phyloP scores from a whole-genome alignment of 257 asterid species.

The Solanum dulcamara region DNA sequence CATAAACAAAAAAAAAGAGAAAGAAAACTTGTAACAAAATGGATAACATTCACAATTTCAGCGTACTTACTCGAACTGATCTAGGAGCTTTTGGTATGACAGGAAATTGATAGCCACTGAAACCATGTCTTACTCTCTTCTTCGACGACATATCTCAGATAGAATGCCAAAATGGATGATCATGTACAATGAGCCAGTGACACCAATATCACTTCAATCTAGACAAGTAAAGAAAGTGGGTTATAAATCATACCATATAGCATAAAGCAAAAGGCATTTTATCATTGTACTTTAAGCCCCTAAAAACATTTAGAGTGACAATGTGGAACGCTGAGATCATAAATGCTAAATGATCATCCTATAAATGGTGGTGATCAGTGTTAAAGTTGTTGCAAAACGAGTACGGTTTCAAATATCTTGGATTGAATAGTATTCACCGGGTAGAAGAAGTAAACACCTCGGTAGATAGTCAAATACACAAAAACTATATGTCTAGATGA shows the following conservation, averaged over 20 bases:
- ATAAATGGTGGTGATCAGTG: not conserved
- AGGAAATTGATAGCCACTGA: slow-evolving; percentile 33
- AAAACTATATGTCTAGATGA: not conserved
- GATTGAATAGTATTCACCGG: not conserved
- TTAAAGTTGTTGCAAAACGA: not conserved
- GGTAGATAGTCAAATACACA: no score
- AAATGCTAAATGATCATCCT: not conserved
- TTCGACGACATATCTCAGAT: slow-evolving; percentile 49
- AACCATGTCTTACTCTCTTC: slow-evolving; percentile 38
- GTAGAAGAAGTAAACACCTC: not conserved
- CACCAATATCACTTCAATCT: not conserved
- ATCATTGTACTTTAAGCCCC: not conserved
- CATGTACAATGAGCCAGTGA: not conserved
- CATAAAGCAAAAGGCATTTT: not conserved
- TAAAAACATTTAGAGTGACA: not conserved
- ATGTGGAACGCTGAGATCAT: not conserved
- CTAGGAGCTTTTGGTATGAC: slow-evolving; percentile 67
- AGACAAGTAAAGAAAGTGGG: not conserved
- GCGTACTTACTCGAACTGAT: slow-evolving; percentile 46
- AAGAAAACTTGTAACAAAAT: not conserved
- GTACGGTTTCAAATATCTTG: not conserved
- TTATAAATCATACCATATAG: not conserved
- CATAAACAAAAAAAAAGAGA: not conserved
- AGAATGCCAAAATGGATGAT: slow-evolving; percentile 36
- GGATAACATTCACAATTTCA: not conserved